These are phyloP conservation scores for Calonectria naviculata DNA, from an alignment of 2,329 filamentous ascomycete species.

Conservation along the genomic window DNA sequence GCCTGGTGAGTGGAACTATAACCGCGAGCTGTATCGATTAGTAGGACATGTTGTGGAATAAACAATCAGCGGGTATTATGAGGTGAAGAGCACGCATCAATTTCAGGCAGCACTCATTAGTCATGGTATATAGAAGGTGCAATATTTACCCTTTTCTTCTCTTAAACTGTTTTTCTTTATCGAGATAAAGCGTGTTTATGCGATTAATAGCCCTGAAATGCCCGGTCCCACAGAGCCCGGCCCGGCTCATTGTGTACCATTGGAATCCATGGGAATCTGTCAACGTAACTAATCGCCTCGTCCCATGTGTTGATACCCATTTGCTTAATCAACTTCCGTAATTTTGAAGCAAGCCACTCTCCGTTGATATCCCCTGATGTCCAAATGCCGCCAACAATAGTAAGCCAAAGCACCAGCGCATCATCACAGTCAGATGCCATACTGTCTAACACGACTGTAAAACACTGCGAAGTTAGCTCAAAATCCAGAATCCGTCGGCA, in stretches of 20 bases:
- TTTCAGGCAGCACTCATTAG: neutral
- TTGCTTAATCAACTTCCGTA: neutral
- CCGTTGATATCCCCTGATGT: neutral
- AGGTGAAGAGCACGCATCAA: neutral
- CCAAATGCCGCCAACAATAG: constrained; percentile 24
- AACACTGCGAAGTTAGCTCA: neutral
- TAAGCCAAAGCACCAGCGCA: constrained; percentile 18
- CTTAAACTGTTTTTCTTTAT: too few relatives aligned
- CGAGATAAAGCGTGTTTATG: too few relatives aligned
- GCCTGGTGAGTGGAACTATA: neutral
- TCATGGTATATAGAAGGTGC: neutral
- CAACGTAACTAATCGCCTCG: neutral
- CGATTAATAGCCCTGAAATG: neutral
- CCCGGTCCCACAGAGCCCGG: constrained; percentile 29
- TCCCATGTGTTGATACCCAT: constrained; percentile 17
- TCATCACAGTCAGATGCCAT: neutral
- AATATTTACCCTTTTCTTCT: too few relatives aligned
- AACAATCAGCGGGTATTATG: neutral
- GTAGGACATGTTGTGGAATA: neutral
- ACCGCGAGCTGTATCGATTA: neutral
- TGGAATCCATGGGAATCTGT: constrained; percentile 25
- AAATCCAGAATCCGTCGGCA: constrained; percentile 14
- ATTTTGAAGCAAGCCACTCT: constrained; percentile 5
- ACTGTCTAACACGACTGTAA: neutral
- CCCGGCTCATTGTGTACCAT: constrained; percentile 20